Conservation (phyloP, 768 basidiomycete genomes). For the Mycena sanguinolenta region DNA sequence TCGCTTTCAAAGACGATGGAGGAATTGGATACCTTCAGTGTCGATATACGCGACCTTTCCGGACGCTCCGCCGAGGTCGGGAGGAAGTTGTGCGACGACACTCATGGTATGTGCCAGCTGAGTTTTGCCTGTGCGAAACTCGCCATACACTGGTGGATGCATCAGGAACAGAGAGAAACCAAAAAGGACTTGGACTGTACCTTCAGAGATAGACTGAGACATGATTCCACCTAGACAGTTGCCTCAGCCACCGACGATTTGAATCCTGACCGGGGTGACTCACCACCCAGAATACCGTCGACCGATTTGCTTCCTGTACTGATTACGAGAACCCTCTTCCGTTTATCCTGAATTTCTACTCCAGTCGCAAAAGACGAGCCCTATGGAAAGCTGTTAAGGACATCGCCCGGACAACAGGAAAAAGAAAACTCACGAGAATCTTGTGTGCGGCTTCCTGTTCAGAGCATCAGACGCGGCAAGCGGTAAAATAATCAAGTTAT, state of each 20-base stretch:
- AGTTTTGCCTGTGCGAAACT: slow-evolving; percentile 96
- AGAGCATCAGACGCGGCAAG: slow-evolving; percentile 13
- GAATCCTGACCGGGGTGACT: slow-evolving; percentile 32
- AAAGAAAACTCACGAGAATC: slow-evolving; percentile 68
- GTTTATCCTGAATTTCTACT: slow-evolving; percentile 88
- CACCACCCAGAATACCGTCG: slow-evolving; percentile 90
- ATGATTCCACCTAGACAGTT: slow-evolving; percentile 79
- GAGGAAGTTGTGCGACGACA: slow-evolving; percentile 89
- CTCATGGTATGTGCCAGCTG: slow-evolving; percentile 97
- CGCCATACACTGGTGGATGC: slow-evolving; percentile 82
- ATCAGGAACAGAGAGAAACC: slow-evolving; percentile 3
- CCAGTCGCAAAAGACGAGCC: slow-evolving; percentile 95
- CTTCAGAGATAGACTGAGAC: slow-evolving; percentile 96
- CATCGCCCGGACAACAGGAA: background rate
- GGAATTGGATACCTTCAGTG: slow-evolving; percentile 73
- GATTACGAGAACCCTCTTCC: slow-evolving; percentile 83
- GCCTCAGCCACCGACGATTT: slow-evolving; percentile 5
- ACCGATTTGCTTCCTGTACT: slow-evolving; percentile 96
- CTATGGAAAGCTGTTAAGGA: slow-evolving; percentile 51
- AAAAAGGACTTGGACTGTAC: slow-evolving; percentile 47
- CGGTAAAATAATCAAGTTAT: background rate
- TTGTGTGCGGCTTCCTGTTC: slow-evolving; percentile 90
- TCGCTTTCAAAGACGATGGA: slow-evolving; percentile 15
- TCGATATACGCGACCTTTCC: slow-evolving; percentile 97
- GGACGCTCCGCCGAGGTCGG: slow-evolving; percentile 90